A percentile compares a stretch with the other conserved stretches of the same genome.
These are phyloP conservation scores for Penicillium cataractarum DNA, from an alignment of 495 filamentous ascomycete species.

Conservation along the genomic window DNA sequence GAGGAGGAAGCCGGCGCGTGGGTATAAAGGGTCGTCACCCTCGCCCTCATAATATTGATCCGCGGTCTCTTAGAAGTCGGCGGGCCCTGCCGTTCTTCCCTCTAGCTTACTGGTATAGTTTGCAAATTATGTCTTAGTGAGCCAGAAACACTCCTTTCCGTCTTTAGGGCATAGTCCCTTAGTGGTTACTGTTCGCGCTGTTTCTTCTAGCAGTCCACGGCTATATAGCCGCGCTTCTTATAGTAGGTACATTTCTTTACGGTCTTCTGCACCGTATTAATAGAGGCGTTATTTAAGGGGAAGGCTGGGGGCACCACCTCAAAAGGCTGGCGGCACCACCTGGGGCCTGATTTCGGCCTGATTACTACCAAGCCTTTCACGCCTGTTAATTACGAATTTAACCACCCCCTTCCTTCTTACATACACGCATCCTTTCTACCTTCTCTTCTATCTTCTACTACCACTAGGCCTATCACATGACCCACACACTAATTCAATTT, in stretches of 20 bases:
- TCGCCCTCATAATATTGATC: background rate
- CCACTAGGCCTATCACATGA: too few relatives aligned
- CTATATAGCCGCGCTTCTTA: background rate
- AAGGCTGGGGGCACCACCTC: too few relatives aligned
- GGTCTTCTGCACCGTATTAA: background rate
- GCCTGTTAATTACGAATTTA: too few relatives aligned
- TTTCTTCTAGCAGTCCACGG: background rate
- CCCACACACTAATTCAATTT: too few relatives aligned
- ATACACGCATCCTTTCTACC: too few relatives aligned
- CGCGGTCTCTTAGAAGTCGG: background rate
- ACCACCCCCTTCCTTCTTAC: too few relatives aligned
- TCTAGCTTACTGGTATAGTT: background rate
- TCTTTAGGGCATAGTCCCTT: background rate
- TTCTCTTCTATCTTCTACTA: too few relatives aligned
- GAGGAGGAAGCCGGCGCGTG: background rate
- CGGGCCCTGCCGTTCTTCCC: background rate
- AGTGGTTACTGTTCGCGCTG: background rate
- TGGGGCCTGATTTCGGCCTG: too few relatives aligned
- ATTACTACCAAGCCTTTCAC: too few relatives aligned
- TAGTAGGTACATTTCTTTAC: background rate
- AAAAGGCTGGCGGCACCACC: too few relatives aligned
- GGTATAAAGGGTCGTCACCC: background rate
- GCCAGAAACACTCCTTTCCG: background rate
- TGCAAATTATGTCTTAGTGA: background rate
- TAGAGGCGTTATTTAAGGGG: too few relatives aligned